Percentiles rank a stretch among this genome's conserved stretches.
phyloP scores from a whole-genome alignment of 768 basidiomycete genomes.

The Cyclocybe cylindracea region DNA sequence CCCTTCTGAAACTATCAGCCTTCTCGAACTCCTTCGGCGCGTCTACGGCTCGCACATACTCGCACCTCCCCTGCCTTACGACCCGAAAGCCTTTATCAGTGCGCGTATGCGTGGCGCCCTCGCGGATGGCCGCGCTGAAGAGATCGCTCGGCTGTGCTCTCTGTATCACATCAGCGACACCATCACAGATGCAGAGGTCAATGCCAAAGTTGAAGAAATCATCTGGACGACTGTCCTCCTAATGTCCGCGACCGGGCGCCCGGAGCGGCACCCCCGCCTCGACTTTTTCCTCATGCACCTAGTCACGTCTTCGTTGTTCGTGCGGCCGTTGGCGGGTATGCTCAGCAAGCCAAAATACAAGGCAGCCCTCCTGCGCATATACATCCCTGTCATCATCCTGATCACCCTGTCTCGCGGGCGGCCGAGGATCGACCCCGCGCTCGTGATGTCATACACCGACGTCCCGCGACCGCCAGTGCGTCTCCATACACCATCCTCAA shows the following conservation, averaged over 20 bases:
- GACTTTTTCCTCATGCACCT: conserved; percentile 66
- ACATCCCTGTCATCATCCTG: conserved; percentile 38
- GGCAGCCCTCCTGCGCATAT: conserved; percentile 45
- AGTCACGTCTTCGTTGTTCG: conserved; percentile 51
- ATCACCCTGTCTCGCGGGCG: conserved; percentile 41
- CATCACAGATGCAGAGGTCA: conserved; percentile 33
- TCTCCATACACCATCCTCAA: conserved; percentile 6
- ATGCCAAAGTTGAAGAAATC: conserved; percentile 48
- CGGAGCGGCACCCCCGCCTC: conserved; percentile 47
- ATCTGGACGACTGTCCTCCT: conserved; percentile 50
- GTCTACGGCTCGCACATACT: conserved; percentile 51
- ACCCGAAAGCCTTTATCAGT: conserved; percentile 41
- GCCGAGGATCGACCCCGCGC: conserved; percentile 48
- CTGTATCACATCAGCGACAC: conserved; percentile 37
- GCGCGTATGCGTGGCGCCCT: conserved; percentile 35
- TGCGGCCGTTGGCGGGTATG: conserved; percentile 40
- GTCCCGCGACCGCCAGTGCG: conserved; percentile 39
- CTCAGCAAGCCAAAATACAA: conserved; percentile 36
- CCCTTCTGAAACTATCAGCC: conserved; percentile 31
- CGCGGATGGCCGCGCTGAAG: conserved; percentile 39
- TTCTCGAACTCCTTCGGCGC: conserved; percentile 51
- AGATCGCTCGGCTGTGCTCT: conserved; percentile 45
- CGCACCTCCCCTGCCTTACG: conserved; percentile 52
- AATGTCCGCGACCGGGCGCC: conserved; percentile 45
- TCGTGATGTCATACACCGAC: conserved; percentile 46